Evolutionary conservation across 768 basidiomycete species (phyloP).

Genomic region (Leccinum pellstonianum): DNA sequence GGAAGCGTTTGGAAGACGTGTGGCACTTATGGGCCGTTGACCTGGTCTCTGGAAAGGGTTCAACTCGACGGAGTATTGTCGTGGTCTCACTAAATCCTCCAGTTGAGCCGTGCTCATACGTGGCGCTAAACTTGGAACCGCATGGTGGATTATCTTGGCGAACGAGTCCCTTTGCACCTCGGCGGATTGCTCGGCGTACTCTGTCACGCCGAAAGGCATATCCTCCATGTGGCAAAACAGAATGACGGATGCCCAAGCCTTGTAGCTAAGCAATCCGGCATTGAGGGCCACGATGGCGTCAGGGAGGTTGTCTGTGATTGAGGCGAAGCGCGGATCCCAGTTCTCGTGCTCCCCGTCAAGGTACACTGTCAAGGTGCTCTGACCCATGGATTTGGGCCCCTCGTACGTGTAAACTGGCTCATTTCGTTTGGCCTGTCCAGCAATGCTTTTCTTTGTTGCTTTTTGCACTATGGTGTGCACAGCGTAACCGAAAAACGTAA

Average conservation of each 20-base stretch:
- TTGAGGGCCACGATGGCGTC: slow-evolving; percentile 45
- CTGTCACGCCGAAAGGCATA: slow-evolving; percentile 35
- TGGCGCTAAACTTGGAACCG: slow-evolving; percentile 25
- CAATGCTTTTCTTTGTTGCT: slow-evolving; percentile 33
- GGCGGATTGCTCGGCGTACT: slow-evolving; percentile 38
- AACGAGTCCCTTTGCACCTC: slow-evolving; percentile 31
- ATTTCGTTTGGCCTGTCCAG: slow-evolving; percentile 29
- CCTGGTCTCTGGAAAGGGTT: slow-evolving; percentile 36
- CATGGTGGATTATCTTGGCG: slow-evolving; percentile 29
- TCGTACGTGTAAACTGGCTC: slow-evolving; percentile 36
- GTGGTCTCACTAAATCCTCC: slow-evolving; percentile 24
- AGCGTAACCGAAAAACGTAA: slow-evolving; percentile 40
- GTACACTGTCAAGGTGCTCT: slow-evolving; percentile 38
- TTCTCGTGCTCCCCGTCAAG: slow-evolving; percentile 31
- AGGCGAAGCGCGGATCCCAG: slow-evolving; percentile 26
- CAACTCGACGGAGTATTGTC: slow-evolving; percentile 30
- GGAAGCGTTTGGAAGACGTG: slow-evolving; percentile 30
- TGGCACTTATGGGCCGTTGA: slow-evolving; percentile 27
- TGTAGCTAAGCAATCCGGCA: slow-evolving; percentile 39
- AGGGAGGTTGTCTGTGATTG: slow-evolving; percentile 26
- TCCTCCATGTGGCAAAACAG: slow-evolving; percentile 29
- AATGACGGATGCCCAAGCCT: slow-evolving; percentile 38
- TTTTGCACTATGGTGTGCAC: slow-evolving; percentile 33
- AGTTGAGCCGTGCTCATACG: slow-evolving; percentile 23
- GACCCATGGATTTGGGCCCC: slow-evolving; percentile 38